A percentile compares a stretch with the other conserved stretches of the same genome.
phyloP scores from a whole-genome alignment of 2,329 filamentous ascomycete genomes.

The Sclerotinia nivalis region DNA sequence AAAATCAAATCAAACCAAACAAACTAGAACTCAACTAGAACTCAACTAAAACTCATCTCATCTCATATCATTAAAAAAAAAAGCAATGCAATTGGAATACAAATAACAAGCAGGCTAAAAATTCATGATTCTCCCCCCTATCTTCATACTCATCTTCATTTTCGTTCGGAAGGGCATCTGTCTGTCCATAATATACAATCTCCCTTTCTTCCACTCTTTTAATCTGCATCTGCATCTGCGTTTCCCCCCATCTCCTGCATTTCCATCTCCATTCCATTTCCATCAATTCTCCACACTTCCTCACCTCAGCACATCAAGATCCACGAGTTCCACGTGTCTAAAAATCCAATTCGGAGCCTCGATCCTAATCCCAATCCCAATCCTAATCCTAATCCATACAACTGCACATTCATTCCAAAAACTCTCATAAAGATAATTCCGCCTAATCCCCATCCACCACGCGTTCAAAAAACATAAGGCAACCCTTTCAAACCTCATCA shows the following conservation, averaged over 20 bases:
- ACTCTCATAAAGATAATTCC: background rate
- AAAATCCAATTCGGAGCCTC: background rate
- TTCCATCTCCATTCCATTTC: background rate
- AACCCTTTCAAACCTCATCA: conserved; percentile 65
- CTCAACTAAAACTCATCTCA: no score
- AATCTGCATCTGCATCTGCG: no score
- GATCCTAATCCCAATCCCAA: background rate
- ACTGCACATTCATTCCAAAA: background rate
- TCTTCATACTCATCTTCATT: background rate
- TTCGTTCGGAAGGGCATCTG: no score
- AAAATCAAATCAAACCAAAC: no score
- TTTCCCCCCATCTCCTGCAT: no score
- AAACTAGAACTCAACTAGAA: no score
- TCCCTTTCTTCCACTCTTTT: background rate
- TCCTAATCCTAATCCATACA: background rate
- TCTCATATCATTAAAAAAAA: background rate
- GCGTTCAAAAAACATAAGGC: background rate
- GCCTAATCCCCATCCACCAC: background rate
- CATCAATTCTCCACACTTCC: background rate
- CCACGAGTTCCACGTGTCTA: background rate
- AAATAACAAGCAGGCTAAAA: background rate
- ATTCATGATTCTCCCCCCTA: background rate
- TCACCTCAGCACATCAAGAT: background rate
- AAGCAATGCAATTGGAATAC: background rate
- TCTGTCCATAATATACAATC: background rate